Percentiles rank a stretch among this genome's conserved stretches.
Conservation (phyloP, 140 eudicot species). For the Ambrosia hybrid region DNA sequence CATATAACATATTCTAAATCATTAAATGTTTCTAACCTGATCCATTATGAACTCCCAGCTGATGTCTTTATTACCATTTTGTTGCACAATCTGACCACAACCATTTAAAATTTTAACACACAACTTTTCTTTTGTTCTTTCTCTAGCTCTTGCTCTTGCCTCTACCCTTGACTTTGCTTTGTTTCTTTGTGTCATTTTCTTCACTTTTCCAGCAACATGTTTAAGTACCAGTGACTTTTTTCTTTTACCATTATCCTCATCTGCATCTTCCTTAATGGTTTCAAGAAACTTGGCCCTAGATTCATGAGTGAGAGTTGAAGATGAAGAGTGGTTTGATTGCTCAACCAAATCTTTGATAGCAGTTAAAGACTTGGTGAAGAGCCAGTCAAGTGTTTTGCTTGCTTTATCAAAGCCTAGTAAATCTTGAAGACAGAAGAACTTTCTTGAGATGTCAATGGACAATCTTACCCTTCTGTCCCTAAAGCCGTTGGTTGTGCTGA, state of each 20-base stretch:
- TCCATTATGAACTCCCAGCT: conserved; percentile 8
- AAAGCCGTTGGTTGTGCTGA: conserved; percentile 45
- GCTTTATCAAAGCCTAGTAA: conserved; percentile 61
- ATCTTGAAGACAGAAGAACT: conserved; percentile 55
- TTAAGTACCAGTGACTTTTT: neutral
- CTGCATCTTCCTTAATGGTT: conserved; percentile 21
- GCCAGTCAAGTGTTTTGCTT: conserved; percentile 58
- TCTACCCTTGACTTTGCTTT: conserved; percentile 30
- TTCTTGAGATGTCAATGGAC: conserved; percentile 43
- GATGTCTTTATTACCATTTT: too few species aligned
- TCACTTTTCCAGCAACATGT: neutral
- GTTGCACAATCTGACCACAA: conserved; percentile 10
- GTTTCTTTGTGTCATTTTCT: conserved; percentile 10
- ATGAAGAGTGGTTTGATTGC: neutral
- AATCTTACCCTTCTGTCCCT: conserved; percentile 55
- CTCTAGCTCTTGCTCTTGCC: conserved; percentile 61
- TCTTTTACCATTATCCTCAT: neutral
- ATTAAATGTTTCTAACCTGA: neutral
- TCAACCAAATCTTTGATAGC: conserved; percentile 48
- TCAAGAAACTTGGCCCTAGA: conserved; percentile 23
- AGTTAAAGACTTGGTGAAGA: conserved; percentile 38
- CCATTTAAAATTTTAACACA: conserved; percentile 4
- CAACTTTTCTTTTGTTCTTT: conserved; percentile 40
- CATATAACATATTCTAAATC: conserved; percentile 3
- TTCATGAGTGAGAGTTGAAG: conserved; percentile 3